Evolutionary conservation across 2,329 filamentous ascomycete genomes (phyloP), one percentile per base, ranked within the genome.

Genomic region (Colletotrichum brevisporum): DNA sequence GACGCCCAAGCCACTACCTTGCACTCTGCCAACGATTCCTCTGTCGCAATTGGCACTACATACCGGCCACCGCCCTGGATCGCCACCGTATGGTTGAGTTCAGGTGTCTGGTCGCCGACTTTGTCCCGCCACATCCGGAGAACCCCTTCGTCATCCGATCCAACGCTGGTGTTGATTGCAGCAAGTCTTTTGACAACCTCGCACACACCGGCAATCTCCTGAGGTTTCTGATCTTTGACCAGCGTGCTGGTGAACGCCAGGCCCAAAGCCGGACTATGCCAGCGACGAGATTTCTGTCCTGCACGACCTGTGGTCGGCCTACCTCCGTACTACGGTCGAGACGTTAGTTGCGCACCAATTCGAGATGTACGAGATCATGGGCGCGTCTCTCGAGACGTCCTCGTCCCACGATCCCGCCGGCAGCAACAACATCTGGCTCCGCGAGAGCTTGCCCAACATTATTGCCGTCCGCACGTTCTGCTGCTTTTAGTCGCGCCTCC

Each of bases 91-190:
- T n/a, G n/a, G n/a, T n/a, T n/a, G n/a, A n/a, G n/a, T n/a, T n/a
- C n/a, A n/a, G n/a, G n/a, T n/a, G n/a, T n/a, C n/a, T n/a, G n/a
- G n/a, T 88, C 5, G 87, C 85, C 0, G 84, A 87, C 69, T 87
- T 69, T 78, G 79, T 6, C 82, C 84, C 0, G n/a, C n/a, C n/a
- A n/a, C n/a, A n/a, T n/a, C 85, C 0, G 85, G 85, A 4, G 85
- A 84, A 9, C 86, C 83, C 0, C 78, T 86, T 13, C n/a, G 88
- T 88, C 69, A 82, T 88, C 72, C 84, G 84, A 69, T 86, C 83
- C 2, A 88, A 87, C 63, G 85, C 85, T 0, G 85, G 86, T n/a
- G 82, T 86, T 0, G 86, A 88, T 72, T 87, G 85, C 67, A 81
- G 82, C 6, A 80, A 82, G 69, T 84, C 85, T 0, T 88, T 88